Evolutionary conservation across 2,329 filamentous ascomycete species (phyloP).

Genomic region (Sclerotinia nivalis): DNA sequence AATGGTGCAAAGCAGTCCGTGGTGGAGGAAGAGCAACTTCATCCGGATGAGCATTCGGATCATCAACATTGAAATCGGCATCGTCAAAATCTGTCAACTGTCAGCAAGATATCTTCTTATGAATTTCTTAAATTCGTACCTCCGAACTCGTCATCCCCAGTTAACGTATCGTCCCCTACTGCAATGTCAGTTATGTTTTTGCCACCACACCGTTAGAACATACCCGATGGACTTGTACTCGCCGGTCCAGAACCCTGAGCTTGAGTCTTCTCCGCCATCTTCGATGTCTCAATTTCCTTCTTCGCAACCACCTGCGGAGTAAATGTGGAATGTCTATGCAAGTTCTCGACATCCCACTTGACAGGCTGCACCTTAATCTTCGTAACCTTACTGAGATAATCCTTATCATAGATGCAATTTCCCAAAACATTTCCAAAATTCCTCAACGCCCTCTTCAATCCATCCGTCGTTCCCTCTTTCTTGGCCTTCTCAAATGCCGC

Average conservation of each 20-base stretch:
- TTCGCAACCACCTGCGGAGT: constrained; percentile 26
- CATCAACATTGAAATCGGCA: constrained; percentile 70
- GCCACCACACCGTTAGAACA: background rate
- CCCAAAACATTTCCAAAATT: constrained; percentile 95
- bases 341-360: constrained; percentile 74
- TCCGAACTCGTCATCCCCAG: constrained; percentile 55
- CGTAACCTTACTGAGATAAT: constrained; percentile 85
- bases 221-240: constrained; percentile 1
- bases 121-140: constrained; percentile 47
- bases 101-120: constrained; percentile 39
- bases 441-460: constrained; percentile 81
- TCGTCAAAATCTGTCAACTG: constrained; percentile 67
- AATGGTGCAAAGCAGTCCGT: constrained; percentile 29
- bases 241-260: constrained; percentile 8
- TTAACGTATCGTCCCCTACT: constrained; percentile 43
- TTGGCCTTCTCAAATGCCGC: constrained; percentile 98
- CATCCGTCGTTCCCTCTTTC: constrained; percentile 96
- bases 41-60: constrained; percentile 67
- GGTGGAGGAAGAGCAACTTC: constrained; percentile 63
- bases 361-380: constrained; percentile 80
- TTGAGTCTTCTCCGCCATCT: constrained; percentile 33
- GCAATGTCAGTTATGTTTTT: constrained; percentile 28
- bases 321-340: constrained; percentile 79
- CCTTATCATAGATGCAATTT: constrained; percentile 98
- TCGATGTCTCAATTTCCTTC: constrained; percentile 40